phyloP scores from a whole-genome alignment of 345 rosid genomes.

The Eucalyptus cloeziana region DNA sequence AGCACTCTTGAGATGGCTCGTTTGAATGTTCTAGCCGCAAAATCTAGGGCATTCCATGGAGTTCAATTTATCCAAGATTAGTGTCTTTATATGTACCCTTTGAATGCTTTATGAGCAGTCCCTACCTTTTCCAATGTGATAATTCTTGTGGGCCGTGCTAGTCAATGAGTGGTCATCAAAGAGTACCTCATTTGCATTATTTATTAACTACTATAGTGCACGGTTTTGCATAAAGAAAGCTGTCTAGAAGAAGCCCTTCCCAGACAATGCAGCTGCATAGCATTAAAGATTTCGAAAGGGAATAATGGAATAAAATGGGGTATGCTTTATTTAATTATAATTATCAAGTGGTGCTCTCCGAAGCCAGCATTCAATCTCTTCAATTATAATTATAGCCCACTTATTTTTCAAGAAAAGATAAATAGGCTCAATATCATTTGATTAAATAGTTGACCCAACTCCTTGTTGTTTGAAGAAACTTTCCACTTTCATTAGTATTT shows the following conservation, averaged over 20 bases:
- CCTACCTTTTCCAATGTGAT: not conserved
- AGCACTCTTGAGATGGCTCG: not conserved
- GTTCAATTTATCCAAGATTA: not conserved
- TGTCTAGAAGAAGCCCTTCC: not conserved
- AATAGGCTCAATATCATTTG: not conserved
- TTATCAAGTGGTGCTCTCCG: not conserved
- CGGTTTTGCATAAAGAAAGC: not conserved
- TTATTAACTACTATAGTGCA: not conserved
- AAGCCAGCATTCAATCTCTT: not conserved
- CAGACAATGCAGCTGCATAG: not conserved
- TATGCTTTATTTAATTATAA: not conserved
- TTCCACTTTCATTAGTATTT: not conserved
- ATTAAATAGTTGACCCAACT: not conserved
- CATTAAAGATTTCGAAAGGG: not conserved
- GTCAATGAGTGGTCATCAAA: not conserved
- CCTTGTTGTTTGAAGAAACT: not conserved
- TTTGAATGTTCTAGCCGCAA: not conserved
- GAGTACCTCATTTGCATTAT: not conserved
- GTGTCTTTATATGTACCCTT: not conserved
- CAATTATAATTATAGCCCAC: not conserved
- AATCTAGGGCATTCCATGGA: not conserved
- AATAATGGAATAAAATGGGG: not conserved
- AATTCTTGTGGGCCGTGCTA: not conserved
- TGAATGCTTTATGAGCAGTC: not conserved
- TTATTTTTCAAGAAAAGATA: no score